These are phyloP conservation scores for Cercospora janseana DNA, from an alignment of 2,329 filamentous ascomycete genomes.

Conservation along the genomic window DNA sequence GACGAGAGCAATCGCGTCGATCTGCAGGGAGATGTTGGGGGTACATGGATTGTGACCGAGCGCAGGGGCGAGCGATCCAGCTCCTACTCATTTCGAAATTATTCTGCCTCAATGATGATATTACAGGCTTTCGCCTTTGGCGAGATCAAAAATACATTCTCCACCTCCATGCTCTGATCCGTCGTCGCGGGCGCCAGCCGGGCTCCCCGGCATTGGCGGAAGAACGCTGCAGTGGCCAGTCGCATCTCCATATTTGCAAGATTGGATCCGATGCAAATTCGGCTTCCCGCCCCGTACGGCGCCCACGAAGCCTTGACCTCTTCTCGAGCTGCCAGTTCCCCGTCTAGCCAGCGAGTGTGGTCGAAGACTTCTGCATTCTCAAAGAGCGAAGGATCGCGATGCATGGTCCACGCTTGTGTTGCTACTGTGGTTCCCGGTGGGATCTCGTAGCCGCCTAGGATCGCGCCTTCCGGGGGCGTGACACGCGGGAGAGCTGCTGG, in stretches of 20 bases:
- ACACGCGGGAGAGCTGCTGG: conserved; percentile 39
- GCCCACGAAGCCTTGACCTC: conserved; percentile 14
- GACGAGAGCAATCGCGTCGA: too few relatives aligned
- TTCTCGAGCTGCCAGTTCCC: conserved; percentile 8
- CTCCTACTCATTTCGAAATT: too few relatives aligned
- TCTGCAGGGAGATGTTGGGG: too few relatives aligned
- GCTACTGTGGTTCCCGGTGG: conserved; percentile 39
- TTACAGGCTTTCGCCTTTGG: conserved; percentile 9
- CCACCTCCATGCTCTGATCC: conserved; percentile 23
- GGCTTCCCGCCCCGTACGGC: conserved; percentile 23
- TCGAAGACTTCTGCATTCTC: conserved; percentile 19
- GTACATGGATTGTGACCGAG: too few relatives aligned
- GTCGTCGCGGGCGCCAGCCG: conserved; percentile 21
- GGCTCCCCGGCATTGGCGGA: conserved; percentile 21
- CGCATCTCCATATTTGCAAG: conserved; percentile 27
- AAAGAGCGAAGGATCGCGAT: conserved; percentile 38
- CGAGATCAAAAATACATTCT: conserved; percentile 17
- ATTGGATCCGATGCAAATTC: conserved; percentile 26
- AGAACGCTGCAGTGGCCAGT: conserved; percentile 24
- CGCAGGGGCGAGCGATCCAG: too few relatives aligned
- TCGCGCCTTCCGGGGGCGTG: conserved; percentile 38
- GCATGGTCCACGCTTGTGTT: conserved; percentile 42
- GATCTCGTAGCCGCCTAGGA: conserved; percentile 39
- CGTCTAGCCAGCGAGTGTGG: conserved; percentile 15
- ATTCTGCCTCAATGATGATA: conserved; percentile 1